Evolutionary conservation across 1,284 basidiomycete species (phyloP).

Genomic region (Moesziomyces antarcticus): DNA sequence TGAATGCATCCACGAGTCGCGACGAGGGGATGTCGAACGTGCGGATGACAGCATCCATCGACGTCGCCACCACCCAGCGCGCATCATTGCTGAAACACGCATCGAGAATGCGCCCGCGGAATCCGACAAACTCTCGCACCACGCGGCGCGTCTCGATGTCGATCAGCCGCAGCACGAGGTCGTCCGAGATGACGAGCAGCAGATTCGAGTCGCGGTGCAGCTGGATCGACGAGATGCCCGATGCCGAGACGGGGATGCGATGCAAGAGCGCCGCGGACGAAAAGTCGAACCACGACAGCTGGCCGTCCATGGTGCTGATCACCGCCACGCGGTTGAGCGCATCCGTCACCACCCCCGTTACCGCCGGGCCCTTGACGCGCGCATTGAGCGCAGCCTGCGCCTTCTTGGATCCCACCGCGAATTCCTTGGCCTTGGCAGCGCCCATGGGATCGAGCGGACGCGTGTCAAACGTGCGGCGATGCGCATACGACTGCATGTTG

Average conservation of each 20-base stretch:
- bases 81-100: conserved; percentile 85
- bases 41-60: conserved; percentile 89
- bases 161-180: conserved; percentile 82
- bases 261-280: conserved; percentile 80
- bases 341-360: conserved; percentile 85
- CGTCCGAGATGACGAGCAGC: conserved; percentile 86
- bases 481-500: conserved; percentile 82
- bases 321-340: conserved; percentile 83
- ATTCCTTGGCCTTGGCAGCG: conserved; percentile 33
- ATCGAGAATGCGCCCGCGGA: conserved; percentile 61
- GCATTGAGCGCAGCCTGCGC: conserved; percentile 30
- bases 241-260: conserved; percentile 75
- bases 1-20: conserved; percentile 89
- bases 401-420: conserved; percentile 29
- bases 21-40: conserved; percentile 97
- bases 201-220: conserved; percentile 88
- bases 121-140: conserved; percentile 80
- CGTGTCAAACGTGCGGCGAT: conserved; percentile 73
- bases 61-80: conserved; percentile 88
- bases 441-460: conserved; percentile 38
- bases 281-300: conserved; percentile 93
- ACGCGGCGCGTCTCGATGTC: conserved; percentile 89
- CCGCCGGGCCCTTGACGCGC: conserved; percentile 33
- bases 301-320: conserved; percentile 87
- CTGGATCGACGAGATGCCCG: conserved; percentile 77